Evolutionary conservation across 1,284 basidiomycete species (phyloP).

Genomic region (Fomes fomentarius): DNA sequence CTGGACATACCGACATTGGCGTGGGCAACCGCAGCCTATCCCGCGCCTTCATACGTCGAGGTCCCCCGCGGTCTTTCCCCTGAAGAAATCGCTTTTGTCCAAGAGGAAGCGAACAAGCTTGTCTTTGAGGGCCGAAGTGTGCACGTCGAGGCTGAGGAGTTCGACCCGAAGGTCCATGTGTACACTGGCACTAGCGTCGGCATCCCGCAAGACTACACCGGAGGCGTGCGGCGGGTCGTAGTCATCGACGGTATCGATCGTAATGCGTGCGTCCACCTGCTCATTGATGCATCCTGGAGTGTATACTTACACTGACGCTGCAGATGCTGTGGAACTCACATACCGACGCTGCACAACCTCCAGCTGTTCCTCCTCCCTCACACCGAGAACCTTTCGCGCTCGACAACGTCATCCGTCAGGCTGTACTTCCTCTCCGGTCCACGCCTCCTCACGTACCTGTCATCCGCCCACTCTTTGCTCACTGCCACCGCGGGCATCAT

Average conservation of each 20-base stretch:
- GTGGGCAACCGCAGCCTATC: slow-evolving; percentile 78
- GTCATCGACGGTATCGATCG: slow-evolving; percentile 82
- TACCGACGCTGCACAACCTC: slow-evolving; percentile 70
- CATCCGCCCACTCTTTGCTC: slow-evolving; percentile 57
- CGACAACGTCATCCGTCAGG: slow-evolving; percentile 63
- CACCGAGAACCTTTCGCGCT: slow-evolving; percentile 61
- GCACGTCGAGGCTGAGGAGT: slow-evolving; percentile 70
- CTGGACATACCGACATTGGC: slow-evolving; percentile 79
- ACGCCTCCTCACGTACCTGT: slow-evolving; percentile 66
- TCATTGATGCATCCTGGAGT: background rate
- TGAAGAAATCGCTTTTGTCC: slow-evolving; percentile 66
- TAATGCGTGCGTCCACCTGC: slow-evolving; percentile 60
- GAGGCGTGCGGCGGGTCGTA: slow-evolving; percentile 81
- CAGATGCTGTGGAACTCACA: slow-evolving; percentile 89
- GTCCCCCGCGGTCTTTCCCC: slow-evolving; percentile 69
- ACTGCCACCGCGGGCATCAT: slow-evolving; percentile 60
- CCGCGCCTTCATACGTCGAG: slow-evolving; percentile 78
- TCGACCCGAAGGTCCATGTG: slow-evolving; percentile 47
- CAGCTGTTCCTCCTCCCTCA: slow-evolving; percentile 74
- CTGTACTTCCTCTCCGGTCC: slow-evolving; percentile 84
- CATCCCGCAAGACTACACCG: slow-evolving; percentile 71
- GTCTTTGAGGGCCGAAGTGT: slow-evolving; percentile 66
- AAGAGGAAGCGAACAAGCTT: slow-evolving; percentile 67
- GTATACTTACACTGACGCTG: slow-evolving; percentile 80
- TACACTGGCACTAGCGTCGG: slow-evolving; percentile 55